phyloP scores from a whole-genome alignment of 2,329 filamentous ascomycete genomes.

The Cordyceps farinosa region DNA sequence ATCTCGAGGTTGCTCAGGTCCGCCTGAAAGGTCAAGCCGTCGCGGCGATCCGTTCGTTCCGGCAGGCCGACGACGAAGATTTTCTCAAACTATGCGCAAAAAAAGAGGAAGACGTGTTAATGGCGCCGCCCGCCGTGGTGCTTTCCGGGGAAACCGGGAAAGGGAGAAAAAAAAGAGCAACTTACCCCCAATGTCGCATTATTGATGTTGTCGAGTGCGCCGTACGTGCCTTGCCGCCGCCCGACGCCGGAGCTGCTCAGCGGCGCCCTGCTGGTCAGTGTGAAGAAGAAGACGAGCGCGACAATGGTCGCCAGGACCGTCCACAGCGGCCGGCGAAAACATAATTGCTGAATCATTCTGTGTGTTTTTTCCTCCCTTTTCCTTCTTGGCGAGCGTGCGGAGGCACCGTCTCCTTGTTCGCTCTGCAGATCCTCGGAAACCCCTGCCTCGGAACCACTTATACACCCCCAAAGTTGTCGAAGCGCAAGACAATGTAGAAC shows the following conservation, averaged over 20 bases:
- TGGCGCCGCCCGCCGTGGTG: not conserved
- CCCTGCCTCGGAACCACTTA: not conserved
- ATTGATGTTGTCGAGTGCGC: not conserved
- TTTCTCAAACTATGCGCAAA: slow-evolving; percentile 43
- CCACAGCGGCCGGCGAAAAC: not conserved
- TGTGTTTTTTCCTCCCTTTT: not conserved
- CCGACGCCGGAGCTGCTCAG: not conserved
- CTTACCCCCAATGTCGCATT: slow-evolving; percentile 9
- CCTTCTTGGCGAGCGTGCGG: not conserved
- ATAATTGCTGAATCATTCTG: not conserved
- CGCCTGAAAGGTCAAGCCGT: slow-evolving; percentile 46
- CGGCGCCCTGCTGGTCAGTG: not conserved
- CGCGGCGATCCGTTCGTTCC: slow-evolving; percentile 47
- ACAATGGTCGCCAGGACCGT: not conserved
- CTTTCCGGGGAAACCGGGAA: too few species aligned
- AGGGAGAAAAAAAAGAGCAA: too few species aligned
- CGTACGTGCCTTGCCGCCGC: not conserved
- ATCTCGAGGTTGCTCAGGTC: slow-evolving; percentile 43
- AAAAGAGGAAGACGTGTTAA: not conserved
- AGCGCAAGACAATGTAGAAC: too few species aligned
- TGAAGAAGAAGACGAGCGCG: not conserved
- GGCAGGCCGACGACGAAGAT: slow-evolving; percentile 52
- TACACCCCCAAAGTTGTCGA: not conserved
- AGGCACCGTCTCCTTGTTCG: not conserved
- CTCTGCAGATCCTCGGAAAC: not conserved